Base-by-base conservation (phyloP, 179 eudicot species). In the Corrigiola litoralis region DNA sequence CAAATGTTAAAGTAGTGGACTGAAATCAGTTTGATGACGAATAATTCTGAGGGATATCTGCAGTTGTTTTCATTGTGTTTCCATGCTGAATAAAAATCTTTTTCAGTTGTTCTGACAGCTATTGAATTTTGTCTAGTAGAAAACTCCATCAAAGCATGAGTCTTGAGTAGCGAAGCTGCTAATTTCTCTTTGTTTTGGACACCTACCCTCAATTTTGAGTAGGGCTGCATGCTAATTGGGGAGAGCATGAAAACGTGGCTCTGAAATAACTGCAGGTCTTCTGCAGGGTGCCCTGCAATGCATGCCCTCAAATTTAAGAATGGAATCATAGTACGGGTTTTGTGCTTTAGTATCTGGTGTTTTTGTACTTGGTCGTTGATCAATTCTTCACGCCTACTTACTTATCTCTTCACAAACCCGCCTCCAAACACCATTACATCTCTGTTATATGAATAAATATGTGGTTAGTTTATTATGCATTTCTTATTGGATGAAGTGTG, bases 371-470 rank as follows among this genome's bases (percentile, higher is more conserved):
- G 56, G 66, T 63, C 63, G 28, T 55, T 49, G n/a, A 18, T 34
- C 17, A 12, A 27, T 49, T 68, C 17, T 44, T 58, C 51, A 24
- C 36, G 6, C 24, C 49, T 9, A 5, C 8, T 14, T 37, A 24
- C 61, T 52, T 27, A 29, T 11, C 13, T 68, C n/a, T 64, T 61
- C 76, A 73, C 72, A 33, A 56, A 36, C 38, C 70, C 70, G 81
- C 78, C 81, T 78, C 81, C 78, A 74, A 70, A 66, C 42, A 78
- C 75, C 81, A 73, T 58, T 31, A 78, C 72, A 72, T 73, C n/a
- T n/a, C n/a, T n/a, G n/a, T n/a, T n/a, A n/a, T n/a, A n/a, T n/a
- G n/a, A n/a, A n/a, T n/a, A n/a, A n/a, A n/a, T n/a, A n/a, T n/a
- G n/a, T n/a, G n/a, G n/a, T n/a, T n/a, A n/a, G n/a, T n/a, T n/a